These are phyloP conservation scores for Zopfochytrium polystomum DNA, from an alignment of 371 early-diverging fungal species.

Conservation along the genomic window DNA sequence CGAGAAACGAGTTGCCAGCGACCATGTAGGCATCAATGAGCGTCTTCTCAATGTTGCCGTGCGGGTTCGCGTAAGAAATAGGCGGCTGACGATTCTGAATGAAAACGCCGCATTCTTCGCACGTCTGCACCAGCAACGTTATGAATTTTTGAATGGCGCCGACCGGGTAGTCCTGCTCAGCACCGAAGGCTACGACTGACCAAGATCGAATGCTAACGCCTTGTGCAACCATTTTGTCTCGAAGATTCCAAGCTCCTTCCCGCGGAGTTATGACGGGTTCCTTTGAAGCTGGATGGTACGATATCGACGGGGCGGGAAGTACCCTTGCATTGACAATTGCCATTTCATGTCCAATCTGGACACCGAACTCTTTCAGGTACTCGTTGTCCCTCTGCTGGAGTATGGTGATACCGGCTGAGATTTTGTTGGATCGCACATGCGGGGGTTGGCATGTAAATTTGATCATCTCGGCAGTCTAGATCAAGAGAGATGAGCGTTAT, in stretches of 20 bases:
- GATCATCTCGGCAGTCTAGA: slow-evolving; percentile 89
- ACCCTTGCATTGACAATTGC: slow-evolving; percentile 65
- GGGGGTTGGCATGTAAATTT: slow-evolving; percentile 82
- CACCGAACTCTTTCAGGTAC: slow-evolving; percentile 44
- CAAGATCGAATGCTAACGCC: slow-evolving; percentile 78
- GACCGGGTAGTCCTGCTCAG: slow-evolving; percentile 47
- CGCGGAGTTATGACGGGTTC: slow-evolving; percentile 68
- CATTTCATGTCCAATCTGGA: slow-evolving; percentile 66
- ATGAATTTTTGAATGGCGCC: slow-evolving; percentile 50
- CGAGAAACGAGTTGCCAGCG: slow-evolving; percentile 58
- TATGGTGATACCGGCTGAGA: slow-evolving; percentile 47
- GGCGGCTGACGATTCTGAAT: slow-evolving; percentile 61
- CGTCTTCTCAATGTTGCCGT: slow-evolving; percentile 60
- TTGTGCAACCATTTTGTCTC: slow-evolving; percentile 73
- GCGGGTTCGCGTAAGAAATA: slow-evolving; percentile 66
- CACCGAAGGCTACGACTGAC: slow-evolving; percentile 70
- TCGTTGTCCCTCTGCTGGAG: slow-evolving; percentile 51
- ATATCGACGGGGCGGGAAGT: slow-evolving; percentile 71
- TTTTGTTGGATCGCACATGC: slow-evolving; percentile 49
- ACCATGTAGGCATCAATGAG: slow-evolving; percentile 73
- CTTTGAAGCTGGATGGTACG: slow-evolving; percentile 61
- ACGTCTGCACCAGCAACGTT: slow-evolving; percentile 50
- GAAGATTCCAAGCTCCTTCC: slow-evolving; percentile 89
- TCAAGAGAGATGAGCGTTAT: background rate
- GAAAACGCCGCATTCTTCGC: slow-evolving; percentile 61